These are phyloP conservation scores for Saccharomyces hybrid DNA, from an alignment of 1,139 yeast species.

Conservation along the genomic window DNA sequence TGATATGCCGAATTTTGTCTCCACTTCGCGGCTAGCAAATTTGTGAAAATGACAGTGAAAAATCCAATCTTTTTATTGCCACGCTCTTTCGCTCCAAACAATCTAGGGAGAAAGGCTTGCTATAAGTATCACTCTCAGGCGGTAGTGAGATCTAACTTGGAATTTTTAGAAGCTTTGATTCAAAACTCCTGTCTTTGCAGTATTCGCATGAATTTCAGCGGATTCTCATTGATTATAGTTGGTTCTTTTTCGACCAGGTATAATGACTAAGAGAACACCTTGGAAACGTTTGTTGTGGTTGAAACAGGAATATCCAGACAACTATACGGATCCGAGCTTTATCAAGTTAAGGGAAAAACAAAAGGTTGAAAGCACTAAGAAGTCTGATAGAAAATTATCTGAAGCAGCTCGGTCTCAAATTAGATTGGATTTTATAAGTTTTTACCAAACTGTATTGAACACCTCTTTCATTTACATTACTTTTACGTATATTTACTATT, in stretches of 20 bases:
- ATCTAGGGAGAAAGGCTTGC: neutral
- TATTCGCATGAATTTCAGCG: neutral
- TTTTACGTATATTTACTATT: slow-evolving; percentile 35
- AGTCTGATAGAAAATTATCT: slow-evolving; percentile 25
- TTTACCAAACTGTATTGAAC: slow-evolving; percentile 27
- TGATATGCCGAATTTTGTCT: neutral
- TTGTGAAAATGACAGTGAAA: neutral
- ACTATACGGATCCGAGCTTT: slow-evolving; percentile 77
- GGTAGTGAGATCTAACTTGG: neutral
- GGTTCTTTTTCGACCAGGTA: neutral
- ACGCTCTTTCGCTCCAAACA: neutral
- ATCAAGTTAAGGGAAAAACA: slow-evolving; percentile 72
- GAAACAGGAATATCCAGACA: slow-evolving; percentile 83
- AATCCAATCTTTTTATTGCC: neutral
- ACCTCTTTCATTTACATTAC: slow-evolving; percentile 31
- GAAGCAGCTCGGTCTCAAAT: slow-evolving; percentile 55
- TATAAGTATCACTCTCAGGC: neutral
- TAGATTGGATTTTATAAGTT: slow-evolving; percentile 35
- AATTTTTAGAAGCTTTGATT: too few relatives aligned
- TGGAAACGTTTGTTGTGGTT: slow-evolving; percentile 91
- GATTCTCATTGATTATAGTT: neutral
- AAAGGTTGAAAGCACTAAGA: slow-evolving; percentile 29
- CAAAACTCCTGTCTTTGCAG: neutral
- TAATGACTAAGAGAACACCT: slow-evolving; percentile 1
- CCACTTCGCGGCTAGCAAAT: neutral